These are phyloP conservation scores for Aspergillus saccharolyticus DNA, from an alignment of 495 filamentous ascomycete species.

Conservation along the genomic window DNA sequence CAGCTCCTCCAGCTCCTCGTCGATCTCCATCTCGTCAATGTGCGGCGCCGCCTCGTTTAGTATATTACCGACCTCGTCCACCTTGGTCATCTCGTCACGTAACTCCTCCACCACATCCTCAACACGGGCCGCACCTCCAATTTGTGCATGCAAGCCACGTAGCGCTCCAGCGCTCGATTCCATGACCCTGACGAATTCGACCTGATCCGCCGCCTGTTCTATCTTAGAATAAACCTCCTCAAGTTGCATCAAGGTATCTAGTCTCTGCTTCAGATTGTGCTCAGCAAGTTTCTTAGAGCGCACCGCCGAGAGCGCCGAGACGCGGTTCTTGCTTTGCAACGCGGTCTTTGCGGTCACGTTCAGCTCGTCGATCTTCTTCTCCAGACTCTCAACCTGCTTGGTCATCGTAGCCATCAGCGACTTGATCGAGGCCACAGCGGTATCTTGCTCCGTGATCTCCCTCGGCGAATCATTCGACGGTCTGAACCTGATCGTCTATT, in stretches of 20 bases:
- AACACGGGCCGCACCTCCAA: conserved; percentile 72
- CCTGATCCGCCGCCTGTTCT: conserved; percentile 77
- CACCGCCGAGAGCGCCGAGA: conserved; percentile 70
- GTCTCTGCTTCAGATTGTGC: conserved; percentile 59
- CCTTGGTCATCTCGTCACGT: conserved; percentile 72
- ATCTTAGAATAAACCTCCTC: conserved; percentile 77
- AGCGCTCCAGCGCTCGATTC: conserved; percentile 68
- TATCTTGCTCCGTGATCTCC: conserved; percentile 67
- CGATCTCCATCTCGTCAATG: conserved; percentile 79
- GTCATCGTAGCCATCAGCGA: conserved; percentile 57
- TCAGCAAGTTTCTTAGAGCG: conserved; percentile 77
- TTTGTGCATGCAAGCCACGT: conserved; percentile 62
- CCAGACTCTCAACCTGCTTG: conserved; percentile 59
- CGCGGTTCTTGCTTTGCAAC: conserved; percentile 62
- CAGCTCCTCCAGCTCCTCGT: conserved; percentile 79
- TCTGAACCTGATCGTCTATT: conserved; percentile 71
- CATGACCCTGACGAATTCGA: conserved; percentile 76
- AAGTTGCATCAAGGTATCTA: conserved; percentile 68
- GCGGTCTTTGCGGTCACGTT: conserved; percentile 59
- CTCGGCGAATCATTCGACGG: conserved; percentile 36
- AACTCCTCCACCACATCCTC: conserved; percentile 69
- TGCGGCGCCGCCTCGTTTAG: conserved; percentile 58
- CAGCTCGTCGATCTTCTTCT: conserved; percentile 44
- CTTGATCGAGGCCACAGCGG: conserved; percentile 72
- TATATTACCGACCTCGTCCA: conserved; percentile 75